Percentiles rank a stretch among this genome's conserved stretches.
Conservation (phyloP, 306 rosid species). For the Prunus padus region DNA sequence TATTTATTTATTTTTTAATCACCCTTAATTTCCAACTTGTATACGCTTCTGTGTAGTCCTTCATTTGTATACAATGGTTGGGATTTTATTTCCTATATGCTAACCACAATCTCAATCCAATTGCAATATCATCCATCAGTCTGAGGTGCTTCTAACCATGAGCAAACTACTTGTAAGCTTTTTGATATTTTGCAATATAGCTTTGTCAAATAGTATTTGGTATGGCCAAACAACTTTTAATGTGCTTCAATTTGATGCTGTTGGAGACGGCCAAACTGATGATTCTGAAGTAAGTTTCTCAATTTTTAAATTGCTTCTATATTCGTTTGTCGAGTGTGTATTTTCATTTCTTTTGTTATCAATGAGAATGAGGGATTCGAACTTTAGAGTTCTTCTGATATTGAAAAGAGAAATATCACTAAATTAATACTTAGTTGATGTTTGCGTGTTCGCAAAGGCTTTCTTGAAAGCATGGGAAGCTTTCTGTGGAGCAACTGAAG, state of each 20-base stretch:
- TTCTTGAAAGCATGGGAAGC: conserved; percentile 36
- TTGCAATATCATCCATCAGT: no score
- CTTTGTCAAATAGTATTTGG: not conserved
- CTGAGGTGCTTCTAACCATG: not conserved
- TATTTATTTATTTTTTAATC: no score
- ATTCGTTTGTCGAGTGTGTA: not conserved
- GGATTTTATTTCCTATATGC: no score
- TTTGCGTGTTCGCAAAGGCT: conserved; percentile 18
- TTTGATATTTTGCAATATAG: not conserved
- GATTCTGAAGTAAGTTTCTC: conserved; percentile 13
- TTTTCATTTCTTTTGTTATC: no score
- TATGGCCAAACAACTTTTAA: conserved; percentile 12
- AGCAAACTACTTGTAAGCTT: not conserved
- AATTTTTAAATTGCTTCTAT: no score
- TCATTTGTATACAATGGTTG: no score
- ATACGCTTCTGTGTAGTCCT: no score
- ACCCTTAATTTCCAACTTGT: no score
- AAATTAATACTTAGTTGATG: not conserved
- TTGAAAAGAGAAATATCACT: no score
- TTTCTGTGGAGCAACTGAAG: conserved; percentile 19
- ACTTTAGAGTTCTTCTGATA: no score
- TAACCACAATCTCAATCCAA: no score
- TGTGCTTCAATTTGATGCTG: conserved; percentile 33
- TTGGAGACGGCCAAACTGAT: conserved; percentile 38
- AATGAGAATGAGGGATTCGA: no score